Percentiles rank a stretch among this genome's conserved stretches.
Evolutionary conservation across 2,329 filamentous ascomycete species (phyloP).

Genomic region (Aureobasidium mangrovei): DNA sequence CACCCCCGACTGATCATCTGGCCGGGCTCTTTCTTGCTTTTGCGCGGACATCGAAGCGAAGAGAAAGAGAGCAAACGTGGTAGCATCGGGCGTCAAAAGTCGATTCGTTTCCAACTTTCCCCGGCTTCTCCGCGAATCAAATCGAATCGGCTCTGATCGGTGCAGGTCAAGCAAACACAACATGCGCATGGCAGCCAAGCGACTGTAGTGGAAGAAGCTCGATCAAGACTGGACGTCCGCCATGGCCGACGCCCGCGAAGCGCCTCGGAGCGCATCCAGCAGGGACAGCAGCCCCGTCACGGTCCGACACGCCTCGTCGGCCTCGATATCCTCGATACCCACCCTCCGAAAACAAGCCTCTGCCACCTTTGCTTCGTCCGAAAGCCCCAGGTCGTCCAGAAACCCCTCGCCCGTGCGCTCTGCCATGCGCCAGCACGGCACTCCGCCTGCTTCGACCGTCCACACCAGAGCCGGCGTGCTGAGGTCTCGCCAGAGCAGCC

Average conservation of each 20-base stretch:
- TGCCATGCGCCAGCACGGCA: constrained; percentile 21
- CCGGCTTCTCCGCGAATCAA: neutral
- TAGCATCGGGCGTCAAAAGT: too few species aligned
- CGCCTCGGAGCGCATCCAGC: constrained; percentile 13
- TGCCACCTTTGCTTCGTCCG: constrained; percentile 24
- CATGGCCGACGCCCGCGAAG: constrained; percentile 10
- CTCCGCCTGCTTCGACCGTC: constrained; percentile 16
- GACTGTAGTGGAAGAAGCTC: neutral
- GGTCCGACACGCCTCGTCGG: constrained; percentile 13
- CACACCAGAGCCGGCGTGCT: constrained; percentile 21
- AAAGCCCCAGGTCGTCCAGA: constrained; percentile 39
- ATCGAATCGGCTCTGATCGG: neutral
- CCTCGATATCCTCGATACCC: constrained; percentile 12
- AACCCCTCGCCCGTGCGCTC: constrained; percentile 37
- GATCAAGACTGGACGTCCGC: neutral
- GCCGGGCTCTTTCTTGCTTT: neutral
- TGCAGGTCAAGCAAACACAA: constrained; percentile 1
- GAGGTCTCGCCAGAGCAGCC: constrained; percentile 37
- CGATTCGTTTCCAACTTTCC: neutral
- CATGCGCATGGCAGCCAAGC: neutral
- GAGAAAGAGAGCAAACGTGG: too few species aligned
- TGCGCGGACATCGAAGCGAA: neutral
- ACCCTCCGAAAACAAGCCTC: constrained; percentile 22
- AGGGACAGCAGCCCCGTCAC: constrained; percentile 18
- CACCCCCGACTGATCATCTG: neutral